Base-by-base conservation (phyloP, 2,329 filamentous ascomycete genomes). In the Chaetomiaceae sp. region DNA sequence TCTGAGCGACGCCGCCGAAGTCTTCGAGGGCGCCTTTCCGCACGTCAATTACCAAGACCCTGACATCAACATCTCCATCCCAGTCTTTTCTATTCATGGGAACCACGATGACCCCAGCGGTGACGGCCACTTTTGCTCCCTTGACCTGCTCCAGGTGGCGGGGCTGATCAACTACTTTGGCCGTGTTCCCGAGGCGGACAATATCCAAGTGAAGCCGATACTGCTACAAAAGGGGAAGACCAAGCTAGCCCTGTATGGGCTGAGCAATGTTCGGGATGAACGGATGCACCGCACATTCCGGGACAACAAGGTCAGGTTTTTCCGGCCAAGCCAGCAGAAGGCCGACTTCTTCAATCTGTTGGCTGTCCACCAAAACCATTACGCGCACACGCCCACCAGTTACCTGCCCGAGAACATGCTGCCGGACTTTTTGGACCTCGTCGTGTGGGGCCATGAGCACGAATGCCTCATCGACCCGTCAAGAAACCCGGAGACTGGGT, bases 101-200 rank as follows among this genome's bases (percentile, higher is more conserved):
- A 99, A 99, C 63, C 93, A 99, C 66, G 93, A 99, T 64, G 93
- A 99, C 65, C 93, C 93, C 0, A 95, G 91, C n/a, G 93, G 93
- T 9, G 91, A 96, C 62, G 93, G 91, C 10, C 89, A 95, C 65
- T 85, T 86, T 58, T 95, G 93, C 56, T 91, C 92, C 0, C 77
- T 99, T 10, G 93, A 99, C 66, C 71, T 99, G 14, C 77, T 99
- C 4, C 90, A 97, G 66, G 86, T 93, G 1, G 89, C 91, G 0
- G 93, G 93, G 0, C 73, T 99, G 13, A 75, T 99, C 61, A 99
- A 99, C 68, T 99, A 97, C 72, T 99, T 93, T 66, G 93, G 93
- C 3, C 86, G 91, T 34, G 88, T 89, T 1, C 87, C 89, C 0
- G 88, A 97, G 68, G 87, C 89, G 1, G 93, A 99, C 70, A 95